phyloP scores from a whole-genome alignment of 352 stramenopile genomes.

The Globisporangium takayamanum region DNA sequence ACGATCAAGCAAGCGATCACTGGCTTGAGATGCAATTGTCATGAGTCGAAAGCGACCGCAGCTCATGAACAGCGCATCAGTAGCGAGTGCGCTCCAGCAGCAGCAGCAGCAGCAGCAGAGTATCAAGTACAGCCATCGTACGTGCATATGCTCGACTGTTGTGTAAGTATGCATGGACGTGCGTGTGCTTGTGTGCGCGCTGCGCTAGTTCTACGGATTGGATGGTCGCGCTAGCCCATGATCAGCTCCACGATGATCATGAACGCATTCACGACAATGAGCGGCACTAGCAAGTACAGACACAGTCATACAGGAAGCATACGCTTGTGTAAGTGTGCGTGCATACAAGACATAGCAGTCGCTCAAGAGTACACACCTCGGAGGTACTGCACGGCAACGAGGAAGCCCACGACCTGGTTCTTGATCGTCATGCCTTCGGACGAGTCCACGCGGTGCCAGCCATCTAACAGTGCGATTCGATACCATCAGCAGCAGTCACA shows the following conservation, averaged over 20 bases:
- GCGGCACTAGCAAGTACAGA: conserved; percentile 36
- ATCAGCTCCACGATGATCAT: conserved; percentile 80
- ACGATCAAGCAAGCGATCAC: no score
- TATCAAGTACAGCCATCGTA: no score
- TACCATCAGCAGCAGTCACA: background rate
- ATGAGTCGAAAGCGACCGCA: no score
- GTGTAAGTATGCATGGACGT: background rate
- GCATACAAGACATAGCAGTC: background rate
- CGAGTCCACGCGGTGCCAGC: conserved; percentile 78
- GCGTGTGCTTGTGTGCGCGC: background rate
- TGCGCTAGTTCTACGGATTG: background rate
- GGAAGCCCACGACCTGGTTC: conserved; percentile 83
- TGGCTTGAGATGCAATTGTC: no score
- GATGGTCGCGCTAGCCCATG: conserved; percentile 36
- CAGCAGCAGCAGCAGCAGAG: no score
- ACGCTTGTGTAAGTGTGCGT: background rate
- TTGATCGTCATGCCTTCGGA: conserved; percentile 81
- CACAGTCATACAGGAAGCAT: background rate
- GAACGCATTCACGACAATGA: conserved; percentile 75
- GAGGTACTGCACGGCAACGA: conserved; percentile 82
- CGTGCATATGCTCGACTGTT: no score
- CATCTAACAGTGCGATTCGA: conserved; percentile 31
- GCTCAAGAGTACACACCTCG: conserved; percentile 34
- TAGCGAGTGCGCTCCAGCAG: no score
- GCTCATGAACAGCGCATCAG: no score